Conservation (phyloP, 169 alveolate species). For the Cryptosporidium muris region DNA sequence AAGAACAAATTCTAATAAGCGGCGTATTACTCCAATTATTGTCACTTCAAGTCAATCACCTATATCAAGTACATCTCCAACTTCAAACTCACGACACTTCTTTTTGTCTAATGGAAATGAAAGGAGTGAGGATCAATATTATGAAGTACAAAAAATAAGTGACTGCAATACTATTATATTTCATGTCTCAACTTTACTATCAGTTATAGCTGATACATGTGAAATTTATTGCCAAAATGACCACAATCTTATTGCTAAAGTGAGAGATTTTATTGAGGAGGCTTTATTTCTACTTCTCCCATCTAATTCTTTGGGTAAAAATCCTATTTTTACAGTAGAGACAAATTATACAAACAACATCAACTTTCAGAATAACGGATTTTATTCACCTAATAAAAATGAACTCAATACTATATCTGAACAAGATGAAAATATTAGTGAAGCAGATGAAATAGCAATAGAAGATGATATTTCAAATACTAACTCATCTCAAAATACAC, state of each 20-base stretch:
- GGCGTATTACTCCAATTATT: conserved; percentile 39
- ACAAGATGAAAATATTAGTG: conserved; percentile 19
- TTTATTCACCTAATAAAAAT: not conserved
- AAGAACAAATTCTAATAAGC: conserved; percentile 3
- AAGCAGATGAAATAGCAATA: conserved; percentile 54
- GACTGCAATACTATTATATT: no score
- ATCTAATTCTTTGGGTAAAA: conserved; percentile 48
- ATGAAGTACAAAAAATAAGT: no score
- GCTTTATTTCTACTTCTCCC: conserved; percentile 42
- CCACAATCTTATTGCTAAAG: no score
- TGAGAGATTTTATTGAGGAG: conserved; percentile 14
- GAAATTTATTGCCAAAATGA: no score
- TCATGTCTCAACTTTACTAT: no score
- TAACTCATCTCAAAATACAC: not conserved
- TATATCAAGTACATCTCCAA: no score
- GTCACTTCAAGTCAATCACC: conserved; percentile 2
- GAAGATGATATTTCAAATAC: not conserved
- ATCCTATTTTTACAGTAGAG: conserved; percentile 11
- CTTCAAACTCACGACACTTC: no score
- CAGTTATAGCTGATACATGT: no score
- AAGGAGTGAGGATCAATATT: no score
- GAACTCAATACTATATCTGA: not conserved
- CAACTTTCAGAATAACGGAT: not conserved
- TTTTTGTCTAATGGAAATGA: no score
- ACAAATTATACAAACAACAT: no score